A percentile compares a stretch with the other conserved stretches of the same genome.
Evolutionary conservation across 2,329 filamentous ascomycete species (phyloP).

Genomic region (Akanthomyces lecanii): DNA sequence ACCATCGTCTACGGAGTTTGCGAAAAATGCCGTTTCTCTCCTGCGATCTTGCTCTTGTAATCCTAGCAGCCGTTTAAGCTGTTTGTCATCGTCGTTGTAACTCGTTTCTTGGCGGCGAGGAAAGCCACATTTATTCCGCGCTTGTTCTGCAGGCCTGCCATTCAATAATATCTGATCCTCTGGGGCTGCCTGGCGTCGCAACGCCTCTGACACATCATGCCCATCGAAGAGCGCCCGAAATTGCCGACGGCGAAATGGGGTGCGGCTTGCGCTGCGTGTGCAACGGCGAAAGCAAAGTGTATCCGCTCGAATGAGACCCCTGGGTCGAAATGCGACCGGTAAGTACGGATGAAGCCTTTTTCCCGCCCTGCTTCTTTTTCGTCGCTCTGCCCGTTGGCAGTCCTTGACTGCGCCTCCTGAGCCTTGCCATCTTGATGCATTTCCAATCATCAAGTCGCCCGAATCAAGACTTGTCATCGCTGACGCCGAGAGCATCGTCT

Average conservation of each 20-base stretch:
- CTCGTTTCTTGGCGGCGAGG: not conserved
- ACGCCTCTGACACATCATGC: conserved; percentile 7
- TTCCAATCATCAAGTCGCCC: not conserved
- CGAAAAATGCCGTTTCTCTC: conserved; percentile 15
- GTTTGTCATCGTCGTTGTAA: not conserved
- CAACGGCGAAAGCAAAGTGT: conserved; percentile 48
- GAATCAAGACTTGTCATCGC: not conserved
- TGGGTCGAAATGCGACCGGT: conserved; percentile 44
- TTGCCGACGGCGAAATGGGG: conserved; percentile 44
- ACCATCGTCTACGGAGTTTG: conserved; percentile 11
- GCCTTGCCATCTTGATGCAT: not conserved
- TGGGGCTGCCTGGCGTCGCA: not conserved
- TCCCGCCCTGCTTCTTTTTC: not conserved
- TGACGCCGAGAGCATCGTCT: not conserved
- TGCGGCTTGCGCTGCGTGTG: conserved; percentile 45
- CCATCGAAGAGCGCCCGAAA: conserved; percentile 25
- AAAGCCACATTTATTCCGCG: not conserved
- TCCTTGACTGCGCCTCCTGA: not conserved
- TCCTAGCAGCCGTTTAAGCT: not conserved
- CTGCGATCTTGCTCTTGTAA: conserved; percentile 7
- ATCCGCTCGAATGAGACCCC: conserved; percentile 36
- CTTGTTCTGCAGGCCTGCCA: not conserved
- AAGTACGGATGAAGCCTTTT: conserved; percentile 16
- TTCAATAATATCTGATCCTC: conserved; percentile 1
- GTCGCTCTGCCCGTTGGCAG: not conserved